Percentiles rank a stretch among this genome's conserved stretches.
phyloP scores from a whole-genome alignment of 106 monocot genomes.

The Amphibolis antarctica region DNA sequence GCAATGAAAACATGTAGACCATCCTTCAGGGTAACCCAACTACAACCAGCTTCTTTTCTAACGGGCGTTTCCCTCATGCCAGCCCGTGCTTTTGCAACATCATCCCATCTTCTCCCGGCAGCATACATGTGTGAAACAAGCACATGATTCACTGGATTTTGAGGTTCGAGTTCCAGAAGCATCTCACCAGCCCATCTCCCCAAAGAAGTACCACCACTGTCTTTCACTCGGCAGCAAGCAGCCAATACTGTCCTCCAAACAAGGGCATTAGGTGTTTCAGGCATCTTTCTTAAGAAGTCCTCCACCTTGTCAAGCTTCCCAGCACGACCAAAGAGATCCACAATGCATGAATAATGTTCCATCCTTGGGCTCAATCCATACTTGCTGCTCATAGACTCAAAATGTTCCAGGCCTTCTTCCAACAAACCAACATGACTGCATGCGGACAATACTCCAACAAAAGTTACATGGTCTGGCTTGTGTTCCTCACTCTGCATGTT shows the following conservation, averaged over 20 bases:
- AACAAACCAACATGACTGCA: conserved; percentile 79
- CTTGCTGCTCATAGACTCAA: conserved; percentile 41
- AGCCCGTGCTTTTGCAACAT: conserved; percentile 32
- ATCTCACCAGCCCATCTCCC: conserved; percentile 49
- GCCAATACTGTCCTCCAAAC: conserved; percentile 76
- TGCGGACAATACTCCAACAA: conserved; percentile 63
- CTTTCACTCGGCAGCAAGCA: conserved; percentile 48
- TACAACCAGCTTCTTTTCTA: conserved; percentile 75
- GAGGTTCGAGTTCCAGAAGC: conserved; percentile 71
- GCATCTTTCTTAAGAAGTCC: conserved; percentile 48
- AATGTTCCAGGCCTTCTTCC: conserved; percentile 45
- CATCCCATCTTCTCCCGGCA: conserved; percentile 58
- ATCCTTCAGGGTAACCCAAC: conserved; percentile 68
- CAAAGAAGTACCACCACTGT: conserved; percentile 19
- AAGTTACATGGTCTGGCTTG: conserved; percentile 60
- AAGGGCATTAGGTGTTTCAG: conserved; percentile 49
- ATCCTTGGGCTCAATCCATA: conserved; percentile 40
- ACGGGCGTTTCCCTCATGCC: conserved; percentile 26
- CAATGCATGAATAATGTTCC: conserved; percentile 73
- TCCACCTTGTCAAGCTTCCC: conserved; percentile 49
- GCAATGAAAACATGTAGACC: conserved; percentile 65
- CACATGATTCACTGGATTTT: conserved; percentile 82
- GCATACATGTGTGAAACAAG: conserved; percentile 60
- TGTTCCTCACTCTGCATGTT: conserved; percentile 34
- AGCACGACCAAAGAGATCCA: conserved; percentile 62